Evolutionary conservation across 2,329 filamentous ascomycete genomes (phyloP).

Genomic region (Ophiosphaerella korrae): DNA sequence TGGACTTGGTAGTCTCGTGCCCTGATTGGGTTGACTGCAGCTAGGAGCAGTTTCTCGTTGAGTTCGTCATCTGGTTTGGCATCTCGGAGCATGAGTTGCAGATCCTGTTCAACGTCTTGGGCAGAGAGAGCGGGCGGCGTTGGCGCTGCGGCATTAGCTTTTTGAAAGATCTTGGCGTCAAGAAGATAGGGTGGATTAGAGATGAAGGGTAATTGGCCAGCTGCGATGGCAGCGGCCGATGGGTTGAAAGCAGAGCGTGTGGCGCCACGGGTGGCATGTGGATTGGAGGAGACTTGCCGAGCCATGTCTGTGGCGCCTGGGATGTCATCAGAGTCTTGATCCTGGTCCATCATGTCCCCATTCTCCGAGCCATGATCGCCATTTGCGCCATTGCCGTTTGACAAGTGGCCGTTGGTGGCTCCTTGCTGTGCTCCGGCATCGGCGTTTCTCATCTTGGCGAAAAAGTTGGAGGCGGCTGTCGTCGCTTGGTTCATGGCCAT

Average conservation of each 20-base stretch:
- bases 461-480: conserved; percentile 62
- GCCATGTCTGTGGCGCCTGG: conserved; percentile 63
- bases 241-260: conserved; percentile 62
- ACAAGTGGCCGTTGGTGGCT: conserved; percentile 34
- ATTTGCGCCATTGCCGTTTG: conserved; percentile 43
- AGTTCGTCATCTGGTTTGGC: conserved; percentile 46
- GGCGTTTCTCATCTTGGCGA: conserved; percentile 58
- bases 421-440: conserved; percentile 32
- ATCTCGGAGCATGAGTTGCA: conserved; percentile 53
- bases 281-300: conserved; percentile 62
- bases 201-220: conserved; percentile 50
- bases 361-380: conserved; percentile 44
- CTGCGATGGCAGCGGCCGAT: conserved; percentile 51
- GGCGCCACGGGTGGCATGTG: conserved; percentile 59
- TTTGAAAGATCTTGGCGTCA: conserved; percentile 52
- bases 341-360: conserved; percentile 46
- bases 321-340: conserved; percentile 46
- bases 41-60: conserved; percentile 46
- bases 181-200: conserved; percentile 51
- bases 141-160: conserved; percentile 55
- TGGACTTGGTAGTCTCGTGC: conserved; percentile 43
- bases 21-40: conserved; percentile 40
- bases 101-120: conserved; percentile 55
- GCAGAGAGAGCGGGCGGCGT: conserved; percentile 50
- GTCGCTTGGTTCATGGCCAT: conserved; percentile 66